Evolutionary conservation across 495 filamentous ascomycete genomes (phyloP).

Genomic region (Neurospora pannonica): DNA sequence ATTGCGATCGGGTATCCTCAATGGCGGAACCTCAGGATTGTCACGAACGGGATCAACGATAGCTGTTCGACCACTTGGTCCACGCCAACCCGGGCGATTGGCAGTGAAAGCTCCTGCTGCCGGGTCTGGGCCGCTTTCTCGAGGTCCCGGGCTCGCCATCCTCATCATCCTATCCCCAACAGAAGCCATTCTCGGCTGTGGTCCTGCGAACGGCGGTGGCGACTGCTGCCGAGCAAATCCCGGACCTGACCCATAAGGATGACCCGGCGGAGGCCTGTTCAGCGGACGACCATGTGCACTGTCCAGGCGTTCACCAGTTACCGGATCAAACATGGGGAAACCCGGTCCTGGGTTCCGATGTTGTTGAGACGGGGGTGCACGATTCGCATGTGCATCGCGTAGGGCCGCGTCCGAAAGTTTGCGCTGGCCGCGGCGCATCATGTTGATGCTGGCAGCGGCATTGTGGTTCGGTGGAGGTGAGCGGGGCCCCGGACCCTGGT

Average conservation of each 20-base stretch:
- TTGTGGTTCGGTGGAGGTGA: constrained; percentile 10
- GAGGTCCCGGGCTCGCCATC: constrained; percentile 26
- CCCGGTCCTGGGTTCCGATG: constrained; percentile 19
- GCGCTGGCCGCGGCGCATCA: constrained; percentile 39
- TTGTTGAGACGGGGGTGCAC: constrained; percentile 14
- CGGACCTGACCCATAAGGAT: constrained; percentile 22
- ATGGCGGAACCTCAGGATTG: constrained; percentile 27
- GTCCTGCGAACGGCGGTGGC: constrained; percentile 12
- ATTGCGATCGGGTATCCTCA: constrained; percentile 39
- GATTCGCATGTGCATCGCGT: constrained; percentile 23
- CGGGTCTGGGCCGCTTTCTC: constrained; percentile 17
- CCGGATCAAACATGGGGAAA: constrained; percentile 37
- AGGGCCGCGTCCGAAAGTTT: constrained; percentile 32
- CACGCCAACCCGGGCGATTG: constrained; percentile 42
- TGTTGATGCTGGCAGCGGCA: constrained; percentile 34
- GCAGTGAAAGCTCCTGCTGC: constrained; percentile 24
- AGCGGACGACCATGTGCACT: constrained; percentile 33
- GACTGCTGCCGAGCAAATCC: constrained; percentile 18
- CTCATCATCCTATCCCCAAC: constrained; percentile 39
- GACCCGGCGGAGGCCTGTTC: constrained; percentile 35
- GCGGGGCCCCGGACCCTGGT: constrained; percentile 1
- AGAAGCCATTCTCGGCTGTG: constrained; percentile 10
- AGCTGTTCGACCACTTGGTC: constrained; percentile 40
- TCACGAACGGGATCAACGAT: constrained; percentile 41
- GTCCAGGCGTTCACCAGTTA: constrained; percentile 40